Evolutionary conservation across 768 basidiomycete species (phyloP).

Genomic region (Termitomyces sp.): DNA sequence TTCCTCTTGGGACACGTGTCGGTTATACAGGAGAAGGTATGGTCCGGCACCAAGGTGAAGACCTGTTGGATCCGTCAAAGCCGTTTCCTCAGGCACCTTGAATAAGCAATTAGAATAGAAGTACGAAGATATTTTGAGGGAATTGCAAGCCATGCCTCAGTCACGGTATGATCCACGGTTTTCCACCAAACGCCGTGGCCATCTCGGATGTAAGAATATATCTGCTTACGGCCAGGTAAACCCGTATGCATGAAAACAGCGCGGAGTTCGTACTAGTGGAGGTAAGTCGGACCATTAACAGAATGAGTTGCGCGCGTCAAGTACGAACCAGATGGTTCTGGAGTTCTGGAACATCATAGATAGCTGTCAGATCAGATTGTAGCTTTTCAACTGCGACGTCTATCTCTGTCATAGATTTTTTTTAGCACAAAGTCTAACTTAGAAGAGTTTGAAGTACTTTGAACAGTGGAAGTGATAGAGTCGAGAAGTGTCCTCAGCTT

Average conservation of each 20-base stretch:
- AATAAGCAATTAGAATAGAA: background rate
- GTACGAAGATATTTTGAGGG: background rate
- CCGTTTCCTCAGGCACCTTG: conserved; percentile 67
- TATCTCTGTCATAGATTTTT: conserved; percentile 35
- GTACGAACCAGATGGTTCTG: conserved; percentile 50
- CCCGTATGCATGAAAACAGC: conserved; percentile 77
- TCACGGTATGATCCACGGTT: conserved; percentile 64
- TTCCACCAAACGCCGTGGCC: conserved; percentile 73
- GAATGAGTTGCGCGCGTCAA: background rate
- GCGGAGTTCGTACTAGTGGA: conserved; percentile 68
- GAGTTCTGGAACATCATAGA: conserved; percentile 64
- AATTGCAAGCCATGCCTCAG: conserved; percentile 39
- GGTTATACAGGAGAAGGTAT: conserved; percentile 70
- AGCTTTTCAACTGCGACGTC: conserved; percentile 43
- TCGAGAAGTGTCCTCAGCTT: conserved; percentile 52
- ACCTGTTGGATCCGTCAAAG: conserved; percentile 64
- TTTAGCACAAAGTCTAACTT: background rate
- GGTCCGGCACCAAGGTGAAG: conserved; percentile 75
- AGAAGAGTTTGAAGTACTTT: conserved; percentile 33
- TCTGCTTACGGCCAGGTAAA: conserved; percentile 67
- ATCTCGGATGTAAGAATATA: conserved; percentile 74
- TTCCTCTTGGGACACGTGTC: conserved; percentile 31
- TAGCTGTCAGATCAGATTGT: conserved; percentile 33
- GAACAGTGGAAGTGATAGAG: conserved; percentile 46
- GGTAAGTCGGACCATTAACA: background rate